These are phyloP conservation scores for Polyplosphaeria fusca DNA, from an alignment of 495 filamentous ascomycete species.

Conservation along the genomic window DNA sequence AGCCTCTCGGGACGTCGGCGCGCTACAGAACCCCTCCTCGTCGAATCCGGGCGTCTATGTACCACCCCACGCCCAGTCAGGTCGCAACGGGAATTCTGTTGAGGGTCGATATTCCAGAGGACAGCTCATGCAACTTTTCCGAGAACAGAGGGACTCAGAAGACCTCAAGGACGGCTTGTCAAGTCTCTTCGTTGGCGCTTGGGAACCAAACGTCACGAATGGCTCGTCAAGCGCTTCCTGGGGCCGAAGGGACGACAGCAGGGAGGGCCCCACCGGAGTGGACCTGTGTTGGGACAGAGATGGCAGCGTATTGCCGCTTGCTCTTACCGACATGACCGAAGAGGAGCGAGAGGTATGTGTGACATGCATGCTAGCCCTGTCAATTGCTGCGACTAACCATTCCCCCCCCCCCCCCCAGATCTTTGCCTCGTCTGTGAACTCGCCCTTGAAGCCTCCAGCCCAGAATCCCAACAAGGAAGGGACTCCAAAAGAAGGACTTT, in stretches of 20 bases:
- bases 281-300: slow-evolving; percentile 87
- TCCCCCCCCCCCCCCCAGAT: slow-evolving; percentile 50
- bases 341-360: slow-evolving; percentile 76
- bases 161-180: slow-evolving; percentile 59
- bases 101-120: slow-evolving; percentile 77
- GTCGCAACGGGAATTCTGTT: slow-evolving; percentile 55
- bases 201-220: slow-evolving; percentile 69
- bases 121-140: slow-evolving; percentile 74
- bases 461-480: slow-evolving; percentile 69
- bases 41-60: slow-evolving; percentile 57
- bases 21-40: slow-evolving; percentile 11
- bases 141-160: slow-evolving; percentile 55
- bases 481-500: slow-evolving; percentile 49
- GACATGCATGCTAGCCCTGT: background rate
- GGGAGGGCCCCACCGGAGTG: slow-evolving; percentile 61
- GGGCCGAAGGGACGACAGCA: slow-evolving; percentile 69
- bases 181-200: slow-evolving; percentile 69
- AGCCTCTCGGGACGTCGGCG: slow-evolving; percentile 34
- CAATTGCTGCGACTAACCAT: too few relatives aligned
- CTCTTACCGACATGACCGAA: slow-evolving; percentile 70
- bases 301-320: slow-evolving; percentile 69
- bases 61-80: slow-evolving; percentile 58
- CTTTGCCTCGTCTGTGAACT: slow-evolving; percentile 86
- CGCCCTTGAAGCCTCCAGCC: slow-evolving; percentile 79
- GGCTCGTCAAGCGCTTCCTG: slow-evolving; percentile 62